A percentile compares a stretch with the other conserved stretches of the same genome.
Conservation (phyloP, 306 rosid genomes). For the Ormosia semicastrata region DNA sequence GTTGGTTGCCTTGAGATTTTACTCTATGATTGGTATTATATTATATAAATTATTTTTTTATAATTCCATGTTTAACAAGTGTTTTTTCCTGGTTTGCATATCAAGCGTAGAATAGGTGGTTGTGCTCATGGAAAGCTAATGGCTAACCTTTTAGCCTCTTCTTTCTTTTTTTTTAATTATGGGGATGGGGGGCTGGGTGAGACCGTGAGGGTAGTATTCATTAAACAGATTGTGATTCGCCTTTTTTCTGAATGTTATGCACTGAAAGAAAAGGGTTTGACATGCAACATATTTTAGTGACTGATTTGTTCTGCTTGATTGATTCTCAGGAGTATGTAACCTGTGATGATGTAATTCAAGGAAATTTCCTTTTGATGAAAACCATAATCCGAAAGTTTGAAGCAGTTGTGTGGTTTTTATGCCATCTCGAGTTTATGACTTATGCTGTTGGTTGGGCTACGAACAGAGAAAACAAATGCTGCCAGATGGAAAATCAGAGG, state of each 20-base stretch:
- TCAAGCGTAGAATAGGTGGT: neutral
- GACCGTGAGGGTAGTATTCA: neutral
- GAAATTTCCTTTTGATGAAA: conserved; percentile 1
- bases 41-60: neutral
- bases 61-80: neutral
- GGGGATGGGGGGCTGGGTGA: neutral
- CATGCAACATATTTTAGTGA: neutral
- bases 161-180: neutral
- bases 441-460: neutral
- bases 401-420: neutral
- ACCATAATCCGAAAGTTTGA: conserved; percentile 15
- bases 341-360: conserved; percentile 22
- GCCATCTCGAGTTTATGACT: conserved; percentile 10
- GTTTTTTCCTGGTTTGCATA: neutral
- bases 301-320: conserved; percentile 32
- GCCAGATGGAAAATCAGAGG: conserved; percentile 12
- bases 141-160: neutral
- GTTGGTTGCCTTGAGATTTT: neutral
- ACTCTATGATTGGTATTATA: neutral
- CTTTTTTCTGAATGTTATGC: neutral
- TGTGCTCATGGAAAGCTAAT: neutral
- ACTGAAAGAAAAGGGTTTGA: neutral
- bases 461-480: neutral
- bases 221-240: neutral
- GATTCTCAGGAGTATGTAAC: conserved; percentile 43